Evolutionary conservation across 352 stramenopile genomes (phyloP), one percentile per base, ranked within the genome.

Genomic region (Thalassiosira mediterranea): DNA sequence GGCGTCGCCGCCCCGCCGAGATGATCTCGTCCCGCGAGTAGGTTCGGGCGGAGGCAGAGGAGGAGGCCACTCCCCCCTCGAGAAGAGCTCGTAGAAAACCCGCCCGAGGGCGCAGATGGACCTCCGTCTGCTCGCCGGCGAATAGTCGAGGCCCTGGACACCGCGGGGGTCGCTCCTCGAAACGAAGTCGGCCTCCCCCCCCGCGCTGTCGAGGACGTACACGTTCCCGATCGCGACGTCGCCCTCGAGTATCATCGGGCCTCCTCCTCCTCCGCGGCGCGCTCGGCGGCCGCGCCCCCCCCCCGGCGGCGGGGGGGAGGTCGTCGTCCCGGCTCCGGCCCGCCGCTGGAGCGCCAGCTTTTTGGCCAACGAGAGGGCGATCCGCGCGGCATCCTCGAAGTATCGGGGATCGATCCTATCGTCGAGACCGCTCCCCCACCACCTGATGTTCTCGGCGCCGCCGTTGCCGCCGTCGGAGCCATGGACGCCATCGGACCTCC

Each of bases 61-160:
- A 51, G 56, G 34, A 34, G 34, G 32, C 32, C 3, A 8, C 3
- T 29, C n/a, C 15, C 34, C 23, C 5, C 23, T 26, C 21, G 56
- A 25, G 31, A 64, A 64, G 1, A 64, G n/a, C 28, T 64, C 56
- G 31, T 37, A 64, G 19, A 52, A 51, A 25, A 64, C 13, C 19
- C 34, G 1, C 19, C 56, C 56, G 23, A 64, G 34, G 4, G 2
- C n/a, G n/a, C 15, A 28, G 23, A 63, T 63, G 15, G 7, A 5
- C 5, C 40, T 29, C 46, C 29, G 19, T 15, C n/a, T n/a, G n/a
- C n/a, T n/a, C n/a, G n/a, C n/a, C n/a, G n/a, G 7, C 34, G 34
- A 7, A 13, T 13, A 7, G 34, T n/a, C n/a, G n/a, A n/a, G n/a
- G n/a, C n/a, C n/a, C 15, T 13, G 15, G 7, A 15, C 48, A 13